Percentiles rank a stretch among this genome's conserved stretches.
These are phyloP conservation scores for Theobroma grandiflorum DNA, from an alignment of 441 rosid genomes.

Conservation along the genomic window DNA sequence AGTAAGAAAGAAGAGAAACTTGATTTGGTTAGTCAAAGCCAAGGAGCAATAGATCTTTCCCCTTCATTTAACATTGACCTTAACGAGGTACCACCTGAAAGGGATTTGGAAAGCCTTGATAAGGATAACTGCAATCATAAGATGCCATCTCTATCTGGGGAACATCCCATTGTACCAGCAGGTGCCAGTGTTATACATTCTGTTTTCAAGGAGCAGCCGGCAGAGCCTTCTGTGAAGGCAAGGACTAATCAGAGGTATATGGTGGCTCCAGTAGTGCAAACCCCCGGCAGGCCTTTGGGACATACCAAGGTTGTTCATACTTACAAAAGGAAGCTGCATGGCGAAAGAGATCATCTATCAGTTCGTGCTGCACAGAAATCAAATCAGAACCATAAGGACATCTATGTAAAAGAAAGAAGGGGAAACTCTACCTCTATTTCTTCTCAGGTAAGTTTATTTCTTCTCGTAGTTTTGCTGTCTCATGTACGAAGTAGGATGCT, in stretches of 20 bases:
- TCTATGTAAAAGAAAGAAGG: conserved; percentile 50
- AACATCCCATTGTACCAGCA: conserved; percentile 28
- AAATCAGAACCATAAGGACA: conserved; percentile 43
- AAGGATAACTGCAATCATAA: conserved; percentile 41
- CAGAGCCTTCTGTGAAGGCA: conserved; percentile 39
- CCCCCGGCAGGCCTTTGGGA: conserved; percentile 40
- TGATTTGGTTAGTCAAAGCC: not conserved
- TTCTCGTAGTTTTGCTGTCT: conserved; percentile 1
- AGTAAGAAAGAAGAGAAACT: conserved; percentile 28
- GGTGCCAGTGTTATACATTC: conserved; percentile 31
- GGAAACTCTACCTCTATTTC: conserved; percentile 41
- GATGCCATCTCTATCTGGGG: conserved; percentile 31
- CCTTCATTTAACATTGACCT: conserved; percentile 24
- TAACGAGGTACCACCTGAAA: conserved; percentile 36
- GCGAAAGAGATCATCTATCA: conserved; percentile 45
- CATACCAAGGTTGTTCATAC: conserved; percentile 37
- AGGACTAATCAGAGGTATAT: conserved; percentile 35
- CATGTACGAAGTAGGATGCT: not conserved
- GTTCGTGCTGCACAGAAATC: conserved; percentile 34
- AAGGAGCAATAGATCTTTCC: not conserved
- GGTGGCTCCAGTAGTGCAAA: conserved; percentile 44
- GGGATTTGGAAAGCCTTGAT: conserved; percentile 37
- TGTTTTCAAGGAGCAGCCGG: conserved; percentile 37
- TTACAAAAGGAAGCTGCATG: conserved; percentile 47
- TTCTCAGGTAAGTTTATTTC: conserved; percentile 31